A percentile compares a stretch with the other conserved stretches of the same genome.
These are phyloP conservation scores for Blepharisma stoltei DNA, from an alignment of 73 alveolate species.

Conservation along the genomic window DNA sequence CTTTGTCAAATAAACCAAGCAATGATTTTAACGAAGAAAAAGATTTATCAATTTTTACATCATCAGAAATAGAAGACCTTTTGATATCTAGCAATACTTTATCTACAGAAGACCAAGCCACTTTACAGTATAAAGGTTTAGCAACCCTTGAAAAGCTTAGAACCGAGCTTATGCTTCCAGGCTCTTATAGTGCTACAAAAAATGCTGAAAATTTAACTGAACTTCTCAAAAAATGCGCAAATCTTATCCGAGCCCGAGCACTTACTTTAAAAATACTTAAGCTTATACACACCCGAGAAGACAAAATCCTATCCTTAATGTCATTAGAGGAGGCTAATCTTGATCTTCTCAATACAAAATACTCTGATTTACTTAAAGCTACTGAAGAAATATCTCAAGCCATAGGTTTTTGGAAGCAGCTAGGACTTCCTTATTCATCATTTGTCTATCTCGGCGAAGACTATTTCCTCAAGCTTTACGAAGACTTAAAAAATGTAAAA, in stretches of 20 bases:
- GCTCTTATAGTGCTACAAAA: background rate
- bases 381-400: background rate
- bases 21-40: background rate
- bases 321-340: background rate
- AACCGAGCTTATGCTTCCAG: background rate
- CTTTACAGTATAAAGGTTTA: background rate
- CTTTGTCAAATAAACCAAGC: background rate
- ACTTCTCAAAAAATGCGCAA: background rate
- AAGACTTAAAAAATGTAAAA: background rate
- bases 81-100: background rate
- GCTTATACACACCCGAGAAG: background rate
- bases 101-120: background rate
- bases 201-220: background rate
- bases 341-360: background rate
- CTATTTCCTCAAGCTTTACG: background rate
- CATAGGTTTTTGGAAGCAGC: background rate
- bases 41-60: background rate
- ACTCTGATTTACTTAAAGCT: background rate
- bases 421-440: background rate
- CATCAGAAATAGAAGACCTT: background rate
- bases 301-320: background rate
- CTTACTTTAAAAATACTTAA: background rate
- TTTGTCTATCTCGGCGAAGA: constrained; percentile 26
- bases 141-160: background rate
- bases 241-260: constrained; percentile 5